Evolutionary conservation across 2,329 filamentous ascomycete species (phyloP), one percentile per base, ranked within the genome.

Genomic region (Colletotrichum brevisporum): DNA sequence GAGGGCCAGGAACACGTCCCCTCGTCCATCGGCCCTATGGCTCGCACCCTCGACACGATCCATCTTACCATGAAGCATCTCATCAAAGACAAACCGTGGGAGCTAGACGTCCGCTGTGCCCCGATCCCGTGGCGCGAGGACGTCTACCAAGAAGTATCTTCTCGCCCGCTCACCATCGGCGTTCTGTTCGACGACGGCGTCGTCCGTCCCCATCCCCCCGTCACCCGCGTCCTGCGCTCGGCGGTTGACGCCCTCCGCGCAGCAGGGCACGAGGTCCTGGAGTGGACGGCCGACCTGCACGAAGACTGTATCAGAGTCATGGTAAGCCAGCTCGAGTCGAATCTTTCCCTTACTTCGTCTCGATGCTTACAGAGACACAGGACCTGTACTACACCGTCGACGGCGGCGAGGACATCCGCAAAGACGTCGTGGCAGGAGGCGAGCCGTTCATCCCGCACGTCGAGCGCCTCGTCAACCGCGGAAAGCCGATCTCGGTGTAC

Each of bases 1-100:
- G 88, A 90, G 48, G 88, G 89, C 2, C 89, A 91, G 73, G 87
- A 90, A 64, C 88, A 91, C 75, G 86, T 91, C 0, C 89, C 89
- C 1, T 91, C 89, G 0, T 83, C 88, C 0, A 78, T 90, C n/a
- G 89, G 89, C 0, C 89, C 90, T 1, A 83, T 92, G 79, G 80
- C 86, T 6, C 81, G 88, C 1, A 64, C 36, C 2, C 2, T 68
- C 16, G 21, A 27, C 13, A 87, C 88, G 0, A 77, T 91, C 2
- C 79, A 79, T 8, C 78, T 83, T 1, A 79, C 83, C 10, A 89
- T 83, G 71, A 85, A 81, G 70, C 80, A 83, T 0, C 72, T 90
- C 1, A 79, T 85, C 9, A 75, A 82, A 6, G 75, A 81, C 6
- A 76, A 80, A 53, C 87, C 88, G 0, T 91, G 88, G 88, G 75